Base-by-base conservation (phyloP, 345 rosid species). In the Aethionema arabicum region DNA sequence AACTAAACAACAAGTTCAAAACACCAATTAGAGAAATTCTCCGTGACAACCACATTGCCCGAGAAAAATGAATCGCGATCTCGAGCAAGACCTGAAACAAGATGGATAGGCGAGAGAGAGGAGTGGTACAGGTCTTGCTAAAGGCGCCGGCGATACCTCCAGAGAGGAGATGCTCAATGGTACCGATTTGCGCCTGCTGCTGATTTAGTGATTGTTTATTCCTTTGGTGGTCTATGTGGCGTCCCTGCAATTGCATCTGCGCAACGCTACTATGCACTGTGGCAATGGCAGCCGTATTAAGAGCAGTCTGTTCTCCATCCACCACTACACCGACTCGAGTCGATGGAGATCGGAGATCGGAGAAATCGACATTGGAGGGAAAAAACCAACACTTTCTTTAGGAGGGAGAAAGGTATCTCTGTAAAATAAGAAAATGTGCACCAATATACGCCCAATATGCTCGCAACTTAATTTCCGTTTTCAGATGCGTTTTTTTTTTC, bases 61-160 rank as follows among this genome's bases (percentile, higher is more conserved):
- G n/a, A n/a, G n/a, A n/a, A n/a, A n/a, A n/a, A n/a, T n/a, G n/a
- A n/a, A n/a, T n/a, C n/a, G n/a, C n/a, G n/a, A n/a, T n/a, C n/a
- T n/a, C n/a, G n/a, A n/a, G n/a, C 33, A 32, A 43, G 12, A 89
- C 99, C 95, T 93, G 99, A 60, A 90, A 93, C 58, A 93, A 95
- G 60, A 93, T 93, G 68, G 97, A 86, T 64, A 93, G 92, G 10
- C 99, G 90, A 63, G 96, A 92, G 9, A 88, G 83, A 52, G 99
- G 99, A 6, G 97, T 96, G 5, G 97, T 93, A 63, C 99, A 93
- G 43, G 99, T 93, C 75, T 93, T 93, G 76, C 95, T 84, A 56
- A 93, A 76, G 65, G 96, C 97, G 7, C 99, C 99, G 3, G 97
- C 96, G 52, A 90, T 69, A 7, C 99, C 97, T 49, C 99, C 99